Evolutionary conservation across 2,329 filamentous ascomycete species (phyloP).

Genomic region (Diaporthe australafricana): DNA sequence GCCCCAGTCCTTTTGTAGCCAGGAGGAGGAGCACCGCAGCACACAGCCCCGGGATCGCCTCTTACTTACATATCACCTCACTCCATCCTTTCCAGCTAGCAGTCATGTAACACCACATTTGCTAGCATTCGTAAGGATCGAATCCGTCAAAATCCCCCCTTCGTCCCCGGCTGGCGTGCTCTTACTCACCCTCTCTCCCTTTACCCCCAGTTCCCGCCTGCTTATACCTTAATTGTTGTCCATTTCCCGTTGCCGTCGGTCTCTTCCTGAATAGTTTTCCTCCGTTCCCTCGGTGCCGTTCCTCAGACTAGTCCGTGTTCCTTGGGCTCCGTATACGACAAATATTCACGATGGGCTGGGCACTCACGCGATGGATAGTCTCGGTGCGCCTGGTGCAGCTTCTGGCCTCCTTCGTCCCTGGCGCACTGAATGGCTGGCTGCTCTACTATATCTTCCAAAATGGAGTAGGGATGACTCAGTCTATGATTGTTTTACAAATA

Average conservation of each 20-base stretch:
- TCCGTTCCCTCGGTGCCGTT: background rate
- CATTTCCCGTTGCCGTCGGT: background rate
- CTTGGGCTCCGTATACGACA: conserved; percentile 12
- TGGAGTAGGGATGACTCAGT: conserved; percentile 42
- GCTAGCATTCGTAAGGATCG: conserved; percentile 1
- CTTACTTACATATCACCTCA: conserved; percentile 29
- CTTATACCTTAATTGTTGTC: background rate
- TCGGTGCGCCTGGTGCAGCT: conserved; percentile 48
- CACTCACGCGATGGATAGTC: conserved; percentile 49
- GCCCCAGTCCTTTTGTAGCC: conserved; percentile 15
- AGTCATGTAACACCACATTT: conserved; percentile 22
- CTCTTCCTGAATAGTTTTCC: background rate
- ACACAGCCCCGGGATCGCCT: conserved; percentile 31
- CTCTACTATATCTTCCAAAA: conserved; percentile 46
- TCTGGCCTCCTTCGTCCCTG: conserved; percentile 44
- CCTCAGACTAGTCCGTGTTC: conserved; percentile 1
- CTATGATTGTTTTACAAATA: conserved; percentile 48
- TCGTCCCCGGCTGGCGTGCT: background rate
- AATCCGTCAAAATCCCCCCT: conserved; percentile 11
- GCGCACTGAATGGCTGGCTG: conserved; percentile 50
- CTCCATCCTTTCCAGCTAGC: conserved; percentile 27
- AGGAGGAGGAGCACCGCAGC: conserved; percentile 29
- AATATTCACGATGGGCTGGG: conserved; percentile 37
- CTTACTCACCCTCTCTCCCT: conserved; percentile 6
- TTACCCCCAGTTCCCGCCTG: background rate